Conservation (phyloP, 1,284 basidiomycete genomes). For the Apiotrichum akiyoshidainum region DNA sequence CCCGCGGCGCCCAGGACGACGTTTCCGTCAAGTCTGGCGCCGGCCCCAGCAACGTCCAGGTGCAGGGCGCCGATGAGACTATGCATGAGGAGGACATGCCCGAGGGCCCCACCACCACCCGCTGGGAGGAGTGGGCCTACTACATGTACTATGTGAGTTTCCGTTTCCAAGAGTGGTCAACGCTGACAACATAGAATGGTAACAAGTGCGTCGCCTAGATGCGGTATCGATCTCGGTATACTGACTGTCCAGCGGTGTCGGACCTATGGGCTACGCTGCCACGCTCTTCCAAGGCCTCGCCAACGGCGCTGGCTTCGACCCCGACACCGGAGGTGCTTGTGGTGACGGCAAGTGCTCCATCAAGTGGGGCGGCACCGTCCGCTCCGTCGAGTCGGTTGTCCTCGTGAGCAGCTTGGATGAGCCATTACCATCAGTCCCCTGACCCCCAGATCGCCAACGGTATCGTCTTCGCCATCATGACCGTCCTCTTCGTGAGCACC, state of each 20-base stretch:
- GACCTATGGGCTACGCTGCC: constrained; percentile 56
- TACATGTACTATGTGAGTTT: constrained; percentile 19
- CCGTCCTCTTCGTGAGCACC: constrained; percentile 51
- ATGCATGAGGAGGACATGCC: background rate
- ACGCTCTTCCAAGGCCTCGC: constrained; percentile 71
- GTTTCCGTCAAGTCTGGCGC: background rate
- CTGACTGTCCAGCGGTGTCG: constrained; percentile 17
- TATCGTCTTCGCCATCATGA: constrained; percentile 54
- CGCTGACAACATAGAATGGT: constrained; percentile 12
- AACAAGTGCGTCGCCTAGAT: constrained; percentile 9
- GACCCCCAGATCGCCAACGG: constrained; percentile 71
- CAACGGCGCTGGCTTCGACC: constrained; percentile 65
- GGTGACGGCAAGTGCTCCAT: constrained; percentile 53
- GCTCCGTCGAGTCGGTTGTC: constrained; percentile 63
- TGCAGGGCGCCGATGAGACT: background rate
- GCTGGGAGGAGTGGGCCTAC: constrained; percentile 24
- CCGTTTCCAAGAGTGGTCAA: too few relatives aligned
- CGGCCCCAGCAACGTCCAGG: background rate
- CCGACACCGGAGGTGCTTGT: constrained; percentile 35
- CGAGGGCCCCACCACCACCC: constrained; percentile 14
- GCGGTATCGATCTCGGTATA: background rate
- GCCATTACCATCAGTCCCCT: too few relatives aligned
- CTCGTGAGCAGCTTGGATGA: too few relatives aligned
- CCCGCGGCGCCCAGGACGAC: background rate
- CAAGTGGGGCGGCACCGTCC: constrained; percentile 65